Conservation (phyloP, 495 filamentous ascomycete genomes). For the Pyrenula massariospora region DNA sequence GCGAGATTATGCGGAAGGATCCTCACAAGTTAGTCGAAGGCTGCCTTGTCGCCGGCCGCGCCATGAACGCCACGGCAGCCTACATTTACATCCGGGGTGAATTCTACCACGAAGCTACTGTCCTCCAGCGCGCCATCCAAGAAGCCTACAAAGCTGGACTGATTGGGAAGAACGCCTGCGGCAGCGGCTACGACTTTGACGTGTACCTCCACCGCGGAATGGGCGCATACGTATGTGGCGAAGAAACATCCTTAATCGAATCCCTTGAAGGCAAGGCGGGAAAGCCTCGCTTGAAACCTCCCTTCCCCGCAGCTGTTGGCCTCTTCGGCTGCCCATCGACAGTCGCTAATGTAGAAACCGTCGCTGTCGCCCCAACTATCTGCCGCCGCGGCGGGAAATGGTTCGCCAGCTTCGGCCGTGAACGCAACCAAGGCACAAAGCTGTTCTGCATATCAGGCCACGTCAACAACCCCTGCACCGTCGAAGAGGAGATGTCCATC, state of each 20-base stretch:
- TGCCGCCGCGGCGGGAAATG: slow-evolving; percentile 82
- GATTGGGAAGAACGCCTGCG: slow-evolving; percentile 96
- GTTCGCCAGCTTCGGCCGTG: slow-evolving; percentile 88
- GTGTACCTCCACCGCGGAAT: slow-evolving; percentile 93
- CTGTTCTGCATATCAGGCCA: slow-evolving; percentile 97
- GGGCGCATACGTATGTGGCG: slow-evolving; percentile 95
- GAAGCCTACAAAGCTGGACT: slow-evolving; percentile 89
- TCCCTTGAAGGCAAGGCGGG: slow-evolving; percentile 96
- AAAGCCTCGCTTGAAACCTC: slow-evolving; percentile 96
- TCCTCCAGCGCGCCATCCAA: slow-evolving; percentile 89
- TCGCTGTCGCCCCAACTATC: slow-evolving; percentile 93
- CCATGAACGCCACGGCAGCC: slow-evolving; percentile 95
- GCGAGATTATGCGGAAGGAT: slow-evolving; percentile 99
- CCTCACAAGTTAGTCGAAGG: slow-evolving; percentile 97
- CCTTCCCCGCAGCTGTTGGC: slow-evolving; percentile 94
- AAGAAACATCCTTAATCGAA: slow-evolving; percentile 96
- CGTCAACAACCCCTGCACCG: slow-evolving; percentile 96
- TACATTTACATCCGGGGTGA: slow-evolving; percentile 99
- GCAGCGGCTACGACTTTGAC: slow-evolving; percentile 94
- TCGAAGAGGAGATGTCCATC: slow-evolving; percentile 98
- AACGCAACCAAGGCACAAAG: slow-evolving; percentile 93
- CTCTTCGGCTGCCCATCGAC: slow-evolving; percentile 96
- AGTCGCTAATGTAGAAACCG: slow-evolving; percentile 94
- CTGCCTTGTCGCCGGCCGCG: slow-evolving; percentile 88
- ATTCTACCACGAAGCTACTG: slow-evolving; percentile 93